Evolutionary conservation across 331 rosid species (phyloP), one percentile per base, ranked within the genome.

Genomic region (Rhamnella rubrinervis): DNA sequence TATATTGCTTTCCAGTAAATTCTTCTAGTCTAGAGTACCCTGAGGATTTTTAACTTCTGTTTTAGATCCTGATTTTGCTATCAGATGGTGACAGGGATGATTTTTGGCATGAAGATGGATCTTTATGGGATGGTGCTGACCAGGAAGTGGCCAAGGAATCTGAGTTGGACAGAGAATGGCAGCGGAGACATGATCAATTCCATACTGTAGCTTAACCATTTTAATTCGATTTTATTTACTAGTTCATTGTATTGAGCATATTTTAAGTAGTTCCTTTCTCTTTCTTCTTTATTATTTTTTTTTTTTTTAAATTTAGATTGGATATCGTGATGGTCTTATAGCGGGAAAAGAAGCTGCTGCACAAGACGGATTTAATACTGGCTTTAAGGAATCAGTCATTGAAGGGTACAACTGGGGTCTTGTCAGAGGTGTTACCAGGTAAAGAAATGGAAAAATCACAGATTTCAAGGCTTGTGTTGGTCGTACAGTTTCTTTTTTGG

Each of bases 361-460:
- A 13, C 98, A 91, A 72, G 92, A 88, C 77, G 98, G 97, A n/a
- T 90, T 90, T 67, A 93, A 88, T 73, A 59, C 81, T 14, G 96
- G 98, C 64, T 93, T 88, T 78, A 91, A 85, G 80, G 80, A 83
- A 72, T 88, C 97, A 2, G 89, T 85, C 31, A 70, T 68, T 61
- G 74, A 68, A 41, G 95, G 96, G 66, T 84, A 81, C 79, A 81
- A 71, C 57, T 88, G 83, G 91, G 98, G 97, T 68, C 71, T 87
- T 73, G 95, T 85, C 51, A 82, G 97, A 88, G 97, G 97, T 51
- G 88, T 91, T 76, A 78, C 95, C 52, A 87, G 98, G 97, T 89
- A 83, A 79, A 68, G 51, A 18, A 1, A 41, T 9, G 12, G 1
- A 40, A 31, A 23, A 38, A 11, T 20, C 40, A 8, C 15, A 38